Evolutionary conservation across 176 grass and related monocot species (phyloP).

Genomic region (Aegilops tauschii): DNA sequence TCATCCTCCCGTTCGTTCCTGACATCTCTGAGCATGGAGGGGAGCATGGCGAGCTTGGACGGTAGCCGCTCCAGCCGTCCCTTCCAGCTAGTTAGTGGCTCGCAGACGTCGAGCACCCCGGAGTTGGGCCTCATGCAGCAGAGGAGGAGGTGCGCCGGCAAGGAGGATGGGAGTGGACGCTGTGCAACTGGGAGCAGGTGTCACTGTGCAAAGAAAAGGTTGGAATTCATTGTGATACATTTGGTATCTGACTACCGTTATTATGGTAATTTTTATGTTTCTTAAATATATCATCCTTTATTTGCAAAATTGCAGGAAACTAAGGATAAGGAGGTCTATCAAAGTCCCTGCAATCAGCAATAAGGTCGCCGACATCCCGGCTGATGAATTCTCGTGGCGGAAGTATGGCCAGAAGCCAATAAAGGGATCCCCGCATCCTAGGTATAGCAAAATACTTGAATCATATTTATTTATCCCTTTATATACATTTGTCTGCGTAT

Average conservation of each 20-base stretch:
- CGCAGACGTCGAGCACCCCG: conserved; percentile 58
- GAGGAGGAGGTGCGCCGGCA: conserved; percentile 67
- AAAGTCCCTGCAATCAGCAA: conserved; percentile 97
- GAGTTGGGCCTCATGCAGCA: conserved; percentile 55
- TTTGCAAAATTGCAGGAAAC: conserved; percentile 52
- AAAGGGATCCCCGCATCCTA: conserved; percentile 98
- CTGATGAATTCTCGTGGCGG: conserved; percentile 93
- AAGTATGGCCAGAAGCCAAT: conserved; percentile 99
- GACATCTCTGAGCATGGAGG: conserved; percentile 90
- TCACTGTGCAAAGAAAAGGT: conserved; percentile 99
- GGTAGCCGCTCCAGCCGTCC: conserved; percentile 44
- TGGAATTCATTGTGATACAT: not conserved
- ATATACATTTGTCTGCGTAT: not conserved
- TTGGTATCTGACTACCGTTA: not conserved
- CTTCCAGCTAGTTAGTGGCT: conserved; percentile 71
- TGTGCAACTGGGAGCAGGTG: conserved; percentile 62
- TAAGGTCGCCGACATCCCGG: conserved; percentile 89
- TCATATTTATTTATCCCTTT: not conserved
- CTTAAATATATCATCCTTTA: not conserved
- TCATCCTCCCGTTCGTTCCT: conserved; percentile 82
- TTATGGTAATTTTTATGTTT: not conserved
- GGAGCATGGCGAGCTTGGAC: conserved; percentile 73
- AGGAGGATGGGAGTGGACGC: conserved; percentile 67
- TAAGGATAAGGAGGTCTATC: conserved; percentile 89
- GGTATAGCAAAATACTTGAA: conserved; percentile 48